Evolutionary conservation across 2,329 filamentous ascomycete species (phyloP), one percentile per base, ranked within the genome.

Genomic region (Alternaria atra): DNA sequence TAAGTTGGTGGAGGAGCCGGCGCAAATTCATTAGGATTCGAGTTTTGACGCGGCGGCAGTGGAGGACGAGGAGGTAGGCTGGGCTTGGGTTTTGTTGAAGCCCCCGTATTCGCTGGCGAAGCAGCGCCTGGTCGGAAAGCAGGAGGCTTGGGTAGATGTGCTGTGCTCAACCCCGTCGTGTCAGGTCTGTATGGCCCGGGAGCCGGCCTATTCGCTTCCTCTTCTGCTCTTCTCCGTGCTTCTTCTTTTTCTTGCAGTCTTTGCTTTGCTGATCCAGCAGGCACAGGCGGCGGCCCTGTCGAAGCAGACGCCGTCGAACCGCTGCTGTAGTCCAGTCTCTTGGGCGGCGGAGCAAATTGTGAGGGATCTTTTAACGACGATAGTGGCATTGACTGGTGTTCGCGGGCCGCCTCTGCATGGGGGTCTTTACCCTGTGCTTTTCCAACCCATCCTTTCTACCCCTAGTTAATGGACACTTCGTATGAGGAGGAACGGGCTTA

Each of bases 301-400:
- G 80, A 76, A 13, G 37, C 51, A 35, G 58, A 50, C 37, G 82
- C 71, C 3, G 82, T 79, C 6, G 76, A 78, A 13, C 77, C 79
- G 58, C 82, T 79, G 73, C 85, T 80, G 65, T 83, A 84, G 51
- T 83, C 81, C 58, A 82, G 78, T 63, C 73, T 90, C 70, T 87
- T 94, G 0, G 93, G 93, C 27, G 93, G 93, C 25, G 93, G 92
- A 2, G 87, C 92, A 75, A 97, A 97, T 15, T 88, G 86, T 1
- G 87, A 78, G 1, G 92, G 93, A 74, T 97, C 93, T 74, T 88
- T 89, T 30, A 97, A 84, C 4, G 87, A 84, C 8, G 88, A 84
- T 43, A 96, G 80, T 1, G 93, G 93, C 15, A 84, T 83, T 6
- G 86, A 84, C 53, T 84, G 80, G 65, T 88, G 87, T 25, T 85